Conservation (phyloP, 2,329 filamentous ascomycete species). For the Arthroderma sp. region DNA sequence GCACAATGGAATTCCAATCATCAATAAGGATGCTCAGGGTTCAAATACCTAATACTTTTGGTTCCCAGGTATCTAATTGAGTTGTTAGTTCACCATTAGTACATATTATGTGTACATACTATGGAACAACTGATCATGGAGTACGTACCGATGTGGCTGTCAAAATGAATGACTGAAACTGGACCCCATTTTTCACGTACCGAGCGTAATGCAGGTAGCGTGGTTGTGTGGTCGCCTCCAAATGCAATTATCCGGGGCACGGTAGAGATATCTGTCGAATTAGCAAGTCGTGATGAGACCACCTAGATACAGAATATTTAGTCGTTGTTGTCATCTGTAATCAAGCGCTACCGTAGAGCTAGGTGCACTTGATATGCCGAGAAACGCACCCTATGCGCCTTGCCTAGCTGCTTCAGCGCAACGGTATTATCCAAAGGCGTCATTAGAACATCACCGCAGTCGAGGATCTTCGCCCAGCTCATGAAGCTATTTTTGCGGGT, state of each 20-base stretch:
- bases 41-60: constrained; percentile 26
- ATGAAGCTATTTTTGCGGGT: constrained; percentile 70
- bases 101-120: too few relatives aligned
- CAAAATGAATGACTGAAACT: constrained; percentile 61
- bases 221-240: constrained; percentile 60
- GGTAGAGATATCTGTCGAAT: constrained; percentile 14
- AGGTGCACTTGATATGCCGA: constrained; percentile 4
- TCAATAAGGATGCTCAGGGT: too few relatives aligned
- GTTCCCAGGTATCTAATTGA: constrained; percentile 61
- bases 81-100: too few relatives aligned
- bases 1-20: too few relatives aligned
- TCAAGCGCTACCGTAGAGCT: too few relatives aligned
- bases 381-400: constrained; percentile 58
- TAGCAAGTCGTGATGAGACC: constrained; percentile 17
- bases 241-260: constrained; percentile 47
- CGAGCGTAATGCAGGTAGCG: constrained; percentile 55
- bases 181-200: constrained; percentile 50
- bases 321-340: neutral
- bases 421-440: constrained; percentile 76
- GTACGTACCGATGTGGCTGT: constrained; percentile 49
- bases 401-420: constrained; percentile 70
- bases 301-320: constrained; percentile 14
- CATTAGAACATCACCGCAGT: constrained; percentile 82
- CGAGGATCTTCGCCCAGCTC: constrained; percentile 63
- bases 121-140: constrained; percentile 1